These are phyloP conservation scores for Nannochloropsis oceanica DNA, from an alignment of 108 stramenopile genomes.

Conservation along the genomic window DNA sequence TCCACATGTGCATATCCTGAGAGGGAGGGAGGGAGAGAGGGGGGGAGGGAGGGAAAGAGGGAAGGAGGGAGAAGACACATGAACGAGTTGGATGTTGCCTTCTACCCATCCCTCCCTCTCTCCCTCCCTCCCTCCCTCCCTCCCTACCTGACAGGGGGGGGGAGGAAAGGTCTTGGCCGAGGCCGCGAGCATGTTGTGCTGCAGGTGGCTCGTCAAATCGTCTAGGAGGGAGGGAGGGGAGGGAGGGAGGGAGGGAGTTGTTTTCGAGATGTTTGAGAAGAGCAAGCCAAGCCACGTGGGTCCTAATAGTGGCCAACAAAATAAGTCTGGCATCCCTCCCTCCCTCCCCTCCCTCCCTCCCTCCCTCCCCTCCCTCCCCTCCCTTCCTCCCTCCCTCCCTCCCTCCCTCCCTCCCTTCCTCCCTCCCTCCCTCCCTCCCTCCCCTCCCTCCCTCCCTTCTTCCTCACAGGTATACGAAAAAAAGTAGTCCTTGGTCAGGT, in stretches of 20 bases:
- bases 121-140: neutral
- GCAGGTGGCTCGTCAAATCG: constrained; percentile 76
- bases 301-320: no score
- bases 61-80: neutral
- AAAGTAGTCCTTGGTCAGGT: constrained; percentile 89
- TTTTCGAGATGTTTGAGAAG: no score
- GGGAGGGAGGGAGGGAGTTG: neutral
- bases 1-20: constrained; percentile 92
- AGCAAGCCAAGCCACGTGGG: no score
- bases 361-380: no score
- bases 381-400: no score
- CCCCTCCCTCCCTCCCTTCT: no score
- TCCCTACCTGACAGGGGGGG: constrained; percentile 30
- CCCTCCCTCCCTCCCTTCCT: no score
- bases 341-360: no score
- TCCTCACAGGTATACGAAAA: constrained; percentile 92
- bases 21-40: neutral
- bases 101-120: neutral
- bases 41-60: neutral
- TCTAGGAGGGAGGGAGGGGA: constrained; percentile 20
- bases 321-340: no score
- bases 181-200: constrained; percentile 78
- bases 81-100: neutral
- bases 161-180: constrained; percentile 39
- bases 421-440: no score